These are phyloP conservation scores for Passalora sequoiae DNA, from an alignment of 2,329 filamentous ascomycete species.

Conservation along the genomic window DNA sequence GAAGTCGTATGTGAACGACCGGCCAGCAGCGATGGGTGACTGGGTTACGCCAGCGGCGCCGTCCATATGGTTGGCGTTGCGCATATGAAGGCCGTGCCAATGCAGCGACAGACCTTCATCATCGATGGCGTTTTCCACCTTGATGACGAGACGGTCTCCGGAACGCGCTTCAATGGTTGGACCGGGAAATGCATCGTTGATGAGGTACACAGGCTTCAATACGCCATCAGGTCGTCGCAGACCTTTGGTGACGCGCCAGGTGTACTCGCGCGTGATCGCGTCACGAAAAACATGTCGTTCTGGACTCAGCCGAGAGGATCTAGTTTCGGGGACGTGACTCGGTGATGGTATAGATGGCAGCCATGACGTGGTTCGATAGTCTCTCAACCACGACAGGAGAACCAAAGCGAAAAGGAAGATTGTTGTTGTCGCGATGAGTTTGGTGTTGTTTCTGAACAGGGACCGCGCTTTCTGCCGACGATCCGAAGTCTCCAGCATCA, in stretches of 20 bases:
- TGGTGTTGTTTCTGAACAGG: too few relatives aligned
- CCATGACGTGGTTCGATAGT: too few relatives aligned
- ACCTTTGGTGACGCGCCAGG: conserved; percentile 14
- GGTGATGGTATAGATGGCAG: too few relatives aligned
- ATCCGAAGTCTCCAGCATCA: too few relatives aligned
- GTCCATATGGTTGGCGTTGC: conserved; percentile 23
- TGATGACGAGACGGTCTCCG: conserved; percentile 42
- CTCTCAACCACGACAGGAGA: too few relatives aligned
- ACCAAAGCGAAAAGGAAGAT: not conserved
- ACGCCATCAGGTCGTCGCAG: conserved; percentile 42
- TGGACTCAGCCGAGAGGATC: too few relatives aligned
- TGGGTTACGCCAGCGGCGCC: conserved; percentile 24
- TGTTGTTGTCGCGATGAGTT: too few relatives aligned
- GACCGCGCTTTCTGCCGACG: not conserved
- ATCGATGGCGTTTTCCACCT: conserved; percentile 40
- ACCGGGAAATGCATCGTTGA: conserved; percentile 49
- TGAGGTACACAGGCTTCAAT: conserved; percentile 43
- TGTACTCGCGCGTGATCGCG: conserved; percentile 7
- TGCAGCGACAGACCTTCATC: conserved; percentile 37
- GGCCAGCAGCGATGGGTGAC: conserved; percentile 16
- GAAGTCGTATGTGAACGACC: conserved; percentile 35
- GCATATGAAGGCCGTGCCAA: conserved; percentile 39
- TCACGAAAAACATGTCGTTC: conserved; percentile 14
- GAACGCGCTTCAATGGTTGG: conserved; percentile 45
- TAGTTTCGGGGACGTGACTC: too few relatives aligned